phyloP scores from a whole-genome alignment of 1,139 yeast genomes.

The Debaryomyces sp. region DNA sequence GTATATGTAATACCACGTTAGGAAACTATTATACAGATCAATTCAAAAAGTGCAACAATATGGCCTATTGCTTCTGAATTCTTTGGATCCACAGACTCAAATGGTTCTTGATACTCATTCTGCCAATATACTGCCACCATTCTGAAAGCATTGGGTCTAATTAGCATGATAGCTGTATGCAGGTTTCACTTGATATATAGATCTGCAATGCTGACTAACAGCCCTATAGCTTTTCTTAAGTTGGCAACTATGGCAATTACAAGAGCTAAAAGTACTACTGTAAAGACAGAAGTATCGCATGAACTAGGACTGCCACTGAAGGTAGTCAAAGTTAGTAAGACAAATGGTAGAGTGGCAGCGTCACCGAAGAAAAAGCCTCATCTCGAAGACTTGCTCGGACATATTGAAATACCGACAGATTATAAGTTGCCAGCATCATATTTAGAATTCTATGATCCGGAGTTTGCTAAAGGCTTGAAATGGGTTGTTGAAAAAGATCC shows the following conservation, averaged over 20 bases:
- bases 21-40: not conserved
- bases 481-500: slow-evolving; percentile 48
- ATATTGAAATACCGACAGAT: slow-evolving; percentile 28
- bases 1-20: not conserved
- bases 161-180: not conserved
- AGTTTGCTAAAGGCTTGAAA: slow-evolving; percentile 46
- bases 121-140: not conserved
- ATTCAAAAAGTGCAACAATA: not conserved
- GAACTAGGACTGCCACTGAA: not conserved
- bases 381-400: slow-evolving; percentile 33
- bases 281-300: not conserved
- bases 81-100: not conserved
- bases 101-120: not conserved
- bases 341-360: not conserved
- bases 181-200: not conserved
- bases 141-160: not conserved
- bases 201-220: not conserved
- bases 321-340: not conserved
- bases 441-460: slow-evolving; percentile 41
- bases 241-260: slow-evolving; percentile 2
- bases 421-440: slow-evolving; percentile 43
- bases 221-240: not conserved
- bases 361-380: slow-evolving; percentile 7
- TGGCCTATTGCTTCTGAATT: not conserved
- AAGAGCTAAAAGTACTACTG: slow-evolving; percentile 1